phyloP scores from a whole-genome alignment of 2,329 filamentous ascomycete genomes.

The Didymella segeticola region DNA sequence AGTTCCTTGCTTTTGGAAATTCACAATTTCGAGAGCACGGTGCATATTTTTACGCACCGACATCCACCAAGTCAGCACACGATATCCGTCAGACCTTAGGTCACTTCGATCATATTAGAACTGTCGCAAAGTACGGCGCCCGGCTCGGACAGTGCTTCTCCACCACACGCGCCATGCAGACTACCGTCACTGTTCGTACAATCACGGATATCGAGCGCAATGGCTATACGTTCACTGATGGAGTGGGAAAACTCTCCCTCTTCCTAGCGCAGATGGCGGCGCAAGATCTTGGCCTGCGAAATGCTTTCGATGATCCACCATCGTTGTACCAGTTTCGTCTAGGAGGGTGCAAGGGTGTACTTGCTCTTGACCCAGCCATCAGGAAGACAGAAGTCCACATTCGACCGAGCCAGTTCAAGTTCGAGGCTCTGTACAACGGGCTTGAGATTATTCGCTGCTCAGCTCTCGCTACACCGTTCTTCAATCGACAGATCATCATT shows the following conservation, averaged over 20 bases:
- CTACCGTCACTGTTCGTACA: conserved; percentile 63
- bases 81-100: conserved; percentile 89
- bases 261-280: conserved; percentile 78
- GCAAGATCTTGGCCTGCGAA: conserved; percentile 69
- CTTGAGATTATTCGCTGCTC: conserved; percentile 89
- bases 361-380: conserved; percentile 75
- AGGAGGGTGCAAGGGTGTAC: conserved; percentile 89
- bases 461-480: conserved; percentile 74
- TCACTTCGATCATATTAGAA: conserved; percentile 77
- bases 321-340: conserved; percentile 92
- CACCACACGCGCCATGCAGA: conserved; percentile 79
- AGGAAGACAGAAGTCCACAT: conserved; percentile 75
- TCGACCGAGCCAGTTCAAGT: conserved; percentile 87
- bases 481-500: conserved; percentile 89
- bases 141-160: conserved; percentile 95
- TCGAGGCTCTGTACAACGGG: conserved; percentile 71
- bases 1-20: conserved; percentile 93
- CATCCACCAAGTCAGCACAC: conserved; percentile 69
- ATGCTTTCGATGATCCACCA: conserved; percentile 64
- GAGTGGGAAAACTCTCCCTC: conserved; percentile 88
- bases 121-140: conserved; percentile 88
- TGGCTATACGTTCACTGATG: conserved; percentile 82
- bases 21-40: conserved; percentile 93
- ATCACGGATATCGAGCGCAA: conserved; percentile 75
- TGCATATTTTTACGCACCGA: conserved; percentile 88